Evolutionary conservation across 2,329 filamentous ascomycete genomes (phyloP).

Genomic region (Paecilomyces formosus): DNA sequence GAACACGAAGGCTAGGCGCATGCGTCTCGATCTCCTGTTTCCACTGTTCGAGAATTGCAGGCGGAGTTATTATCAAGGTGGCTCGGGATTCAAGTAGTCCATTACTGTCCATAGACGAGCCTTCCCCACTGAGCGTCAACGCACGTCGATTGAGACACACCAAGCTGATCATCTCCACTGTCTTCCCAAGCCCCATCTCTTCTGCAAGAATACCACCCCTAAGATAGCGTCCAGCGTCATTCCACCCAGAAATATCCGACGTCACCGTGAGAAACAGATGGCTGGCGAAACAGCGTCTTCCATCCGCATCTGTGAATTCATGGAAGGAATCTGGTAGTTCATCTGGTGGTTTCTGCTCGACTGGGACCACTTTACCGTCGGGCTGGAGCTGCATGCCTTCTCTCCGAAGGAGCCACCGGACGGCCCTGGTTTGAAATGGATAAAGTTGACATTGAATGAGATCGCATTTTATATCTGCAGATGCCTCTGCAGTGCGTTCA

Average conservation of each 20-base stretch:
- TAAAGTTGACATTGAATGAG: slow-evolving; percentile 33
- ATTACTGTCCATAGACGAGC: slow-evolving; percentile 11
- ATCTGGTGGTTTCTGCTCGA: slow-evolving; percentile 3
- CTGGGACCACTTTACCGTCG: slow-evolving; percentile 21
- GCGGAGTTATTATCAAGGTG: slow-evolving; percentile 57
- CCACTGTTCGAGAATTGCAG: slow-evolving; percentile 57
- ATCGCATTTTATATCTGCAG: slow-evolving; percentile 27
- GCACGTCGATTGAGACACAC: slow-evolving; percentile 34
- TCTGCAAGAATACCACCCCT: slow-evolving; percentile 43
- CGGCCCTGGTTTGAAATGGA: slow-evolving; percentile 41
- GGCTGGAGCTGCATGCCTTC: slow-evolving; percentile 31
- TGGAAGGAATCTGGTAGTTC: slow-evolving; percentile 32
- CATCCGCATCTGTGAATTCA: slow-evolving; percentile 28
- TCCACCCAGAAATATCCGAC: slow-evolving; percentile 27
- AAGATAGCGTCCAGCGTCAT: slow-evolving; percentile 19
- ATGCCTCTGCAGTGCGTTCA: slow-evolving; percentile 19
- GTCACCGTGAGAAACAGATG: slow-evolving; percentile 34
- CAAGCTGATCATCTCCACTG: slow-evolving; percentile 41
- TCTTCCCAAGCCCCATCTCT: slow-evolving; percentile 46
- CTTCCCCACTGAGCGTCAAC: slow-evolving; percentile 6
- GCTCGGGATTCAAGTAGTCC: slow-evolving; percentile 39
- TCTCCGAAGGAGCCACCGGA: slow-evolving; percentile 39
- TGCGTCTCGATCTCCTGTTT: slow-evolving; percentile 51
- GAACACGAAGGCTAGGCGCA: slow-evolving; percentile 49
- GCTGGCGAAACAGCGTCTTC: slow-evolving; percentile 32